phyloP scores from a whole-genome alignment of 176 grass and related monocot genomes.

The Ensete ventricosum region DNA sequence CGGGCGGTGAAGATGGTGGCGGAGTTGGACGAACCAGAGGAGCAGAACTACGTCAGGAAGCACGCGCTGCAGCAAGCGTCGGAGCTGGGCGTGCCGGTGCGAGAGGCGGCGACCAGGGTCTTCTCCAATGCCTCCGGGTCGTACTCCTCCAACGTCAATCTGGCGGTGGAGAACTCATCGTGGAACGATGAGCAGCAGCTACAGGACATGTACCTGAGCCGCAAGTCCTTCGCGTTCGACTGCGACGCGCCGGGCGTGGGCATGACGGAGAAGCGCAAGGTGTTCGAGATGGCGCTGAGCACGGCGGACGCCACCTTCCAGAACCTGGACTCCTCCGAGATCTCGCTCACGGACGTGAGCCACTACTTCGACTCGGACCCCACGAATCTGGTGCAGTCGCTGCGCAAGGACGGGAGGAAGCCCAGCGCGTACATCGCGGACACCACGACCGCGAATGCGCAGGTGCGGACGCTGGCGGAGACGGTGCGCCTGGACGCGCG shows the following conservation, averaged over 20 bases:
- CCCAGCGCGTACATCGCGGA: constrained; percentile 80
- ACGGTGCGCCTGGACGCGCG: constrained; percentile 83
- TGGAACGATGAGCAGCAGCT: constrained; percentile 98
- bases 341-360: constrained; percentile 97
- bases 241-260: constrained; percentile 74
- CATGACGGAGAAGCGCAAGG: constrained; percentile 81
- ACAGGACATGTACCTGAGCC: constrained; percentile 98
- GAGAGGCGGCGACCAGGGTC: constrained; percentile 83
- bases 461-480: constrained; percentile 85
- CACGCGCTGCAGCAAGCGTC: constrained; percentile 80
- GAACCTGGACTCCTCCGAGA: constrained; percentile 97
- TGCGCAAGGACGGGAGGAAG: constrained; percentile 78
- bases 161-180: constrained; percentile 93
- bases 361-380: constrained; percentile 99
- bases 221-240: constrained; percentile 93
- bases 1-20: constrained; percentile 92
- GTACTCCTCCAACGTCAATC: constrained; percentile 92
- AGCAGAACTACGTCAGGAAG: constrained; percentile 93
- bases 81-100: constrained; percentile 63
- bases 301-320: constrained; percentile 96
- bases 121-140: constrained; percentile 99
- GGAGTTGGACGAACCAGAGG: constrained; percentile 80
- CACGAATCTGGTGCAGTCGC: constrained; percentile 80
- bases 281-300: constrained; percentile 80
- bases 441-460: constrained; percentile 93